These are phyloP conservation scores for Forsythia suspensa DNA, from an alignment of 257 asterid genomes.

Conservation along the genomic window DNA sequence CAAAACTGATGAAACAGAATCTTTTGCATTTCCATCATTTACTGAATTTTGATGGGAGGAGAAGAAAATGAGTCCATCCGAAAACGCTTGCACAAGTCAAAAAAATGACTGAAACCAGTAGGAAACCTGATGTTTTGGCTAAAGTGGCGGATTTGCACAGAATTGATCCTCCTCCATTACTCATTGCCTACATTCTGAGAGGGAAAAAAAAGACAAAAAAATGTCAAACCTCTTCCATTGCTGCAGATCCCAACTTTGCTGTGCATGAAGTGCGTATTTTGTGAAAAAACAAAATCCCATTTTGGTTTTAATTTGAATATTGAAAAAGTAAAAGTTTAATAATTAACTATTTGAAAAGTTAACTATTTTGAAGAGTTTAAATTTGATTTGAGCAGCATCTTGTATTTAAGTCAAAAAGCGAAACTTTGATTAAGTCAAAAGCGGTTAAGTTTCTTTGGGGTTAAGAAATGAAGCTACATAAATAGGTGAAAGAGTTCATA, in stretches of 20 bases:
- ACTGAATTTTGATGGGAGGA: constrained; percentile 39
- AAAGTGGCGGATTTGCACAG: constrained; percentile 51
- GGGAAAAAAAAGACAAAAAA: not conserved
- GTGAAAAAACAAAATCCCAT: too few species aligned
- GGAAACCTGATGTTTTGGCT: constrained; percentile 45
- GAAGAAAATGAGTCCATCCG: constrained; percentile 61
- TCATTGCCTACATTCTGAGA: constrained; percentile 42
- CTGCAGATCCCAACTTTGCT: not conserved
- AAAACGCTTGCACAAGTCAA: constrained; percentile 68
- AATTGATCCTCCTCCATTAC: constrained; percentile 43
- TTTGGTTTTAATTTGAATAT: too few species aligned
- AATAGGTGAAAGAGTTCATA: too few species aligned
- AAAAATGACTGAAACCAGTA: constrained; percentile 55
- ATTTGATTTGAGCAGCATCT: too few species aligned
- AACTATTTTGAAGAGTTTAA: too few species aligned
- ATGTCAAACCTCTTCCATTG: not conserved
- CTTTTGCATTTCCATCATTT: constrained; percentile 1
- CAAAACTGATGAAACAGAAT: constrained; percentile 30
- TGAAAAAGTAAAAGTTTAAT: too few species aligned
- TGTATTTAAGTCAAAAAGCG: too few species aligned
- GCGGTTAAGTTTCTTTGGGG: too few species aligned
- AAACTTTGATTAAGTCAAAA: too few species aligned
- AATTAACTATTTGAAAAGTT: too few species aligned
- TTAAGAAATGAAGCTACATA: too few species aligned
- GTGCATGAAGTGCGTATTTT: too few species aligned